Evolutionary conservation across 768 basidiomycete species (phyloP).

Genomic region (Leccinum subtestaceum): DNA sequence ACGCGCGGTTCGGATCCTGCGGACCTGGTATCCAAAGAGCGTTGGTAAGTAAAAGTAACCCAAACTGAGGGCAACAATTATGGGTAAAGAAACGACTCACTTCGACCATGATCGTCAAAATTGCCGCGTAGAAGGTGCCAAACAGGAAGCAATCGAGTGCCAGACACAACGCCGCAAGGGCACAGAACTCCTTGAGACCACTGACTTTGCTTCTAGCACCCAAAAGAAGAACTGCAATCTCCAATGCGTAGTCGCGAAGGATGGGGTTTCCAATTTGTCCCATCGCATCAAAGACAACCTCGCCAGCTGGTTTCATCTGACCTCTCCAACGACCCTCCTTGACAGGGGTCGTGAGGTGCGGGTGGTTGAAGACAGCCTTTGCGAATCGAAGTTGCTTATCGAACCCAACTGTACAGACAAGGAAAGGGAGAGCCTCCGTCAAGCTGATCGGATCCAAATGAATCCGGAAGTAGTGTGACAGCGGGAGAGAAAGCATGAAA

Average conservation of each 20-base stretch:
- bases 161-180: conserved; percentile 84
- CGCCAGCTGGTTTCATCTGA: conserved; percentile 71
- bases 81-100: conserved; percentile 40
- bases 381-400: conserved; percentile 96
- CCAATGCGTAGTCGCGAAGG: conserved; percentile 89
- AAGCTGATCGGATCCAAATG: conserved; percentile 90
- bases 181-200: conserved; percentile 91
- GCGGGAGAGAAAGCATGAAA: conserved; percentile 79
- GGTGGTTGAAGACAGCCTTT: conserved; percentile 83
- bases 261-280: conserved; percentile 76
- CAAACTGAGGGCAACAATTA: background rate
- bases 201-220: conserved; percentile 86
- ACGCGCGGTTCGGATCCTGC: conserved; percentile 64
- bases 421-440: conserved; percentile 94
- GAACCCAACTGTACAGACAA: conserved; percentile 97
- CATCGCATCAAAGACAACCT: conserved; percentile 83
- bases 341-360: conserved; percentile 49
- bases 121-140: conserved; percentile 85
- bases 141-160: conserved; percentile 84
- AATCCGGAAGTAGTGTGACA: conserved; percentile 73
- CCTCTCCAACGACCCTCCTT: conserved; percentile 39
- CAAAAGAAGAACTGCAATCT: conserved; percentile 83
- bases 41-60: conserved; percentile 12
- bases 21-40: conserved; percentile 46
- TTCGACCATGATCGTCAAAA: conserved; percentile 95